Percentiles rank a stretch among this genome's conserved stretches.
These are phyloP conservation scores for Ceratocystis albifundus DNA, from an alignment of 2,329 filamentous ascomycete species.

Conservation along the genomic window DNA sequence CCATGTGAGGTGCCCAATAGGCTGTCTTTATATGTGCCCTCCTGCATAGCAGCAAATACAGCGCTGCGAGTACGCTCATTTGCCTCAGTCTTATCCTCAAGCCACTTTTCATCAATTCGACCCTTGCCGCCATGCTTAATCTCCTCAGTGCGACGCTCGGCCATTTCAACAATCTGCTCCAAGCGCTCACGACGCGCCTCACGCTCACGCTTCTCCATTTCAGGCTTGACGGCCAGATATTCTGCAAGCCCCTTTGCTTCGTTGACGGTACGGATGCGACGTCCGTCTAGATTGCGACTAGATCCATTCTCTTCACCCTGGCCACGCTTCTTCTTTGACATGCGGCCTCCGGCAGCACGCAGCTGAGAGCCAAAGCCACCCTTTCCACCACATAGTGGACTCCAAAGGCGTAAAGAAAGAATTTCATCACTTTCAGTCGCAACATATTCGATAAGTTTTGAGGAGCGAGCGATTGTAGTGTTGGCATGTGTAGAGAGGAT, in stretches of 20 bases:
- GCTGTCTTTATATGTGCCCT: slow-evolving; percentile 51
- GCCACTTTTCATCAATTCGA: slow-evolving; percentile 78
- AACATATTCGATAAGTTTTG: slow-evolving; percentile 52
- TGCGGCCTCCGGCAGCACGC: slow-evolving; percentile 89
- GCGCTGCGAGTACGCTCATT: slow-evolving; percentile 71
- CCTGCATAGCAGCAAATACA: slow-evolving; percentile 58
- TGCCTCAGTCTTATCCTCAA: slow-evolving; percentile 87
- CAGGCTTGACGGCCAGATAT: slow-evolving; percentile 88
- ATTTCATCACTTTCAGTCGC: slow-evolving; percentile 50
- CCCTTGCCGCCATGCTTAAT: slow-evolving; percentile 58
- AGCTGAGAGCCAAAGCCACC: slow-evolving; percentile 96
- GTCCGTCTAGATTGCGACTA: slow-evolving; percentile 84
- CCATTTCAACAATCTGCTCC: slow-evolving; percentile 76
- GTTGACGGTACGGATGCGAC: slow-evolving; percentile 78
- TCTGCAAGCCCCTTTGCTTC: slow-evolving; percentile 93
- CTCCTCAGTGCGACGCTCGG: slow-evolving; percentile 74
- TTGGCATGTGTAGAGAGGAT: slow-evolving; percentile 75
- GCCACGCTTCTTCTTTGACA: slow-evolving; percentile 85
- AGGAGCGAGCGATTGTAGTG: slow-evolving; percentile 50
- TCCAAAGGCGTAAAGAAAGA: slow-evolving; percentile 68
- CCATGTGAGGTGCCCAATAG: slow-evolving; percentile 41
- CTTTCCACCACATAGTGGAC: slow-evolving; percentile 80
- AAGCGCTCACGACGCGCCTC: slow-evolving; percentile 73
- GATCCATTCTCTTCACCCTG: slow-evolving; percentile 77
- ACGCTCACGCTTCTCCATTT: slow-evolving; percentile 91